Evolutionary conservation across 2,329 filamentous ascomycete species (phyloP), one percentile per base, ranked within the genome.

Genomic region (Sporothrix humicola): DNA sequence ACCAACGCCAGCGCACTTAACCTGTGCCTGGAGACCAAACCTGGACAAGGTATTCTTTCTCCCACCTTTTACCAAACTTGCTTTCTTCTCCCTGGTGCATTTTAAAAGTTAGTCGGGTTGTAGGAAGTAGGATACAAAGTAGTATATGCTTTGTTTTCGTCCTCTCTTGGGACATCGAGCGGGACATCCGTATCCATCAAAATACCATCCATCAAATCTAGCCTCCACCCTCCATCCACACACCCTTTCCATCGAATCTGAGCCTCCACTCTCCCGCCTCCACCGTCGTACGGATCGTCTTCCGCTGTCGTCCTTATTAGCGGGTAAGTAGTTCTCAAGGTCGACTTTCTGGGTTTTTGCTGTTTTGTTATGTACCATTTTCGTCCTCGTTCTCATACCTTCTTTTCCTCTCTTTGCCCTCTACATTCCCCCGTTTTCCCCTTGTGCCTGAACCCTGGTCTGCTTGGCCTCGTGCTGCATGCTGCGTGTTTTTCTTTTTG

Each of bases 281-380:
- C 44, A 46, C 44, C 44, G 63, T 50, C 44, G 63, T 66, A 54
- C 65, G 65, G 65, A 69, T 54, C 65, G 48, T 48, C 63, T 17
- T 31, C 63, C 63, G 63, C 63, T 37, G 46, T 68, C 44, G 63
- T 37, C 46, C 52, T 52, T 68, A 13, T 37, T 68, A n/a, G 46
- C 46, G 46, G 23, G 46, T 17, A 20, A 23, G 65, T 26, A 20
- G 65, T 52, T 20, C 65, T 17, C 31, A 37, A 17, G 15, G 48
- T 52, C 48, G 8, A 12, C 37, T 15, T 23, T 23, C n/a, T n/a
- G 8, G 65, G 31, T 46, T 68, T 37, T 68, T 17, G 13, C 42
- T 46, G n/a, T 48, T 48, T 26, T 50, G 42, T 31, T 26, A 26
- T 23, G 8, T 46, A 65, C 17, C 23, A 17, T 50, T 23, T 31